phyloP scores from a whole-genome alignment of 768 basidiomycete genomes.

The Macrolepiota albuminosa region DNA sequence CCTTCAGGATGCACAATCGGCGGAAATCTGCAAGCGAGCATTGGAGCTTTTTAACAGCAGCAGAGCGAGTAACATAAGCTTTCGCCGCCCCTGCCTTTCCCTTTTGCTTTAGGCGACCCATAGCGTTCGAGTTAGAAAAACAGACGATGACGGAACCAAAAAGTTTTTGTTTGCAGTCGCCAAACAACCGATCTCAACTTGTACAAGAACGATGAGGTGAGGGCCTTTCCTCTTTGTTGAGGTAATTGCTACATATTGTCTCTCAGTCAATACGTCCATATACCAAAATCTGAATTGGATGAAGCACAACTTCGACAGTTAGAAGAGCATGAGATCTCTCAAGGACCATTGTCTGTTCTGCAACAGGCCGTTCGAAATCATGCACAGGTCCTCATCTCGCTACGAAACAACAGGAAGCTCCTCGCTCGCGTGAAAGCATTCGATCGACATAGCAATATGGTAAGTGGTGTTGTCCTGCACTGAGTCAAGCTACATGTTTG shows the following conservation, averaged over 20 bases:
- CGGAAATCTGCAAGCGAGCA: conserved; percentile 96
- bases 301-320: conserved; percentile 94
- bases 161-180: conserved; percentile 30
- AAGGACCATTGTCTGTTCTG: conserved; percentile 93
- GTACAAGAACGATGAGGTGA: conserved; percentile 20
- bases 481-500: conserved; percentile 5
- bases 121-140: conserved; percentile 19
- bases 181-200: conserved; percentile 24
- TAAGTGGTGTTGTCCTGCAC: conserved; percentile 28
- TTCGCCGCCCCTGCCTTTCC: conserved; percentile 91
- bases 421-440: conserved; percentile 96
- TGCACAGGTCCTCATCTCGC: conserved; percentile 93
- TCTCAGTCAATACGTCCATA: conserved; percentile 90
- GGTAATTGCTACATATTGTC: background rate
- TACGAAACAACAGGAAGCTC: conserved; percentile 98
- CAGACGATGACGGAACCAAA: conserved; percentile 11
- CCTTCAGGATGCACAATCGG: conserved; percentile 95
- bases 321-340: conserved; percentile 98
- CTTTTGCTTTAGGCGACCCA: conserved; percentile 79
- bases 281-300: conserved; percentile 95
- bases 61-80: conserved; percentile 85
- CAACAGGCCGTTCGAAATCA: conserved; percentile 98
- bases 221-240: background rate
- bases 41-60: conserved; percentile 93
- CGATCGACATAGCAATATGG: conserved; percentile 99